Base-by-base conservation (phyloP, 768 basidiomycete genomes). In the Tulasnella sp. region DNA sequence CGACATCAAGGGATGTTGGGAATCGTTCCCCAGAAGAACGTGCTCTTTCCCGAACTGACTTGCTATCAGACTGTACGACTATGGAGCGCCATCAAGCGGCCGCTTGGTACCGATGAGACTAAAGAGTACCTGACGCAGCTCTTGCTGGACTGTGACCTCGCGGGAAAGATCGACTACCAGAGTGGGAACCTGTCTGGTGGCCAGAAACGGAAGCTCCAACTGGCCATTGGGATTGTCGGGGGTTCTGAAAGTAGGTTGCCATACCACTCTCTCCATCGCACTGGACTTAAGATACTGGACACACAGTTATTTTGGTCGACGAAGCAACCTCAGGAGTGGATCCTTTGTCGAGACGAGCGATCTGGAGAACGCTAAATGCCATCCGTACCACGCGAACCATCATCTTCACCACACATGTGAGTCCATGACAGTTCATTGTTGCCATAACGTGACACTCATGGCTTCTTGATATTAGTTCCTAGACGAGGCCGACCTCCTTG, bases 1-100 rank as follows among this genome's bases (percentile, higher is more conserved):
- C 82, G 83, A 5, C 73, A 82, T 3, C 80, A 80, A 0, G 85
- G 85, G 5, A 78, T 78, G 0, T 67, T 90, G 17, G 87, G 87
- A 1, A 82, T 90, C 59, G 85, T 87, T 0, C 85, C 86, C 0
- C 87, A 89, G 71, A 87, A 85, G 72, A 88, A 90, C 64, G 86
- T 90, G 3, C 73, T 90, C 2, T 86, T 88, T 66, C 79, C 84
- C 0, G 86, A 88, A 55, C 71, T 90, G 19, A 77, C 82, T 1
- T 88, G 85, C 66, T 72, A 80, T 49, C 84, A 90, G 70, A 87
- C 84, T 1, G 71, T 89, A 15, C 73, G 75, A 1, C 77, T 89
- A 29, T 89, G 86, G 86, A 74, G 71, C 46, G 82, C 82, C 5
- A 77, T 89, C 63, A 90, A 90, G 67, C 75, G 76, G 69, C 79